Evolutionary conservation across 176 grass and related monocot genomes (phyloP).

Genomic region (Chloris gayana): DNA sequence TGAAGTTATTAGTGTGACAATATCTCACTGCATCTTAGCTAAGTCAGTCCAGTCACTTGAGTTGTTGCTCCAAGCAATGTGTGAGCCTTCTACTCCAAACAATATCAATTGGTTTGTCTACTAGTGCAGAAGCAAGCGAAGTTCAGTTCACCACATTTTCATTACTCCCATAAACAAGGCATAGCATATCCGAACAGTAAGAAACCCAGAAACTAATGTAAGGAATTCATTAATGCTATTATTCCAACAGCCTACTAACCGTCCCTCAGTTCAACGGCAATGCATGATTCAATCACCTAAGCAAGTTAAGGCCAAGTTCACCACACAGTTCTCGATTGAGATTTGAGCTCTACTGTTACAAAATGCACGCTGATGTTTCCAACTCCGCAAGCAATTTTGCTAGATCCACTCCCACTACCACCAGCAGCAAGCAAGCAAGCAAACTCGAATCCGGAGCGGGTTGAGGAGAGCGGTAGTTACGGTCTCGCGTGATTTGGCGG

Average conservation of each 20-base stretch:
- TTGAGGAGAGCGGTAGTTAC: slow-evolving; percentile 46
- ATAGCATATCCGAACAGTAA: background rate
- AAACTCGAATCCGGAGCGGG: slow-evolving; percentile 36
- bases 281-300: slow-evolving; percentile 22
- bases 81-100: background rate
- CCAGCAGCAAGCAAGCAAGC: slow-evolving; percentile 27
- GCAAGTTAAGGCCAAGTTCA: slow-evolving; percentile 1
- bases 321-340: background rate
- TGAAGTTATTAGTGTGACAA: background rate
- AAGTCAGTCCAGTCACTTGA: background rate
- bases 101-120: slow-evolving; percentile 26
- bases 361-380: background rate
- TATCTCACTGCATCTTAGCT: background rate
- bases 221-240: background rate
- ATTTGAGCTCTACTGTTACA: slow-evolving; percentile 16
- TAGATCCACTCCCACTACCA: slow-evolving; percentile 36
- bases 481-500: slow-evolving; percentile 80
- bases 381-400: slow-evolving; percentile 21
- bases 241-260: background rate
- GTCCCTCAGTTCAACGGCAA: slow-evolving; percentile 29
- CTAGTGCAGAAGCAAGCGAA: slow-evolving; percentile 1
- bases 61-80: slow-evolving; percentile 24
- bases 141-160: background rate
- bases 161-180: slow-evolving; percentile 7
- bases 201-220: slow-evolving; percentile 4